Evolutionary conservation across 176 grass and related monocot species (phyloP).

Genomic region (Eleusine indica): DNA sequence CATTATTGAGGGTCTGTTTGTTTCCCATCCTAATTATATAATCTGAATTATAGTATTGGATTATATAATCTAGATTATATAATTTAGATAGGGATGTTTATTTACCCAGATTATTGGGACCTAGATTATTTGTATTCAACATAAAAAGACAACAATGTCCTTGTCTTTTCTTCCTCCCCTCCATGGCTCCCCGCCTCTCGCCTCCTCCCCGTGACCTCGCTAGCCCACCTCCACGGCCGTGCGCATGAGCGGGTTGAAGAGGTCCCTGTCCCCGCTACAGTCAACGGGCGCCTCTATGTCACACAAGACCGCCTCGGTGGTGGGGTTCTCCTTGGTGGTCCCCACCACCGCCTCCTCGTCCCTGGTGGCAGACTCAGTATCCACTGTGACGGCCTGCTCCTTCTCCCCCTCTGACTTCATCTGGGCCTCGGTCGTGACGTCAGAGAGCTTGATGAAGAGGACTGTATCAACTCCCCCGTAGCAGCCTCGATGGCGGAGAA

Average conservation of each 20-base stretch:
- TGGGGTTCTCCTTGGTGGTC: constrained; percentile 1
- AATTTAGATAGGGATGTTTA: no score
- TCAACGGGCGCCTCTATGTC: constrained; percentile 62
- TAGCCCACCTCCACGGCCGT: constrained; percentile 55
- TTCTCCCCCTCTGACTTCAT: constrained; percentile 20
- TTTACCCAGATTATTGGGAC: no score
- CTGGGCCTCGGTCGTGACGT: constrained; percentile 41
- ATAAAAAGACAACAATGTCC: no score
- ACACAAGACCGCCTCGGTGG: constrained; percentile 51
- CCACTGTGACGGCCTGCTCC: constrained; percentile 50
- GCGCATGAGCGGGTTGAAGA: constrained; percentile 82
- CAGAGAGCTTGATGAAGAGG: constrained; percentile 76
- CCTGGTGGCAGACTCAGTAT: constrained; percentile 27
- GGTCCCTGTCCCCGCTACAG: constrained; percentile 67
- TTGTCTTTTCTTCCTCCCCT: no score
- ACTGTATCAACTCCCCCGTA: not conserved
- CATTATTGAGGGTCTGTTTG: no score
- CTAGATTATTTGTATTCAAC: no score
- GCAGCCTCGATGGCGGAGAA: no score
- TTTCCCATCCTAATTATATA: no score
- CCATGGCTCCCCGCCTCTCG: no score
- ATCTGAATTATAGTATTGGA: no score
- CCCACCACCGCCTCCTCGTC: not conserved
- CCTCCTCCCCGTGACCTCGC: no score
- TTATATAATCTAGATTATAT: no score